Evolutionary conservation across 1,139 yeast species (phyloP).

Genomic region (Kodamaea fungicola): DNA sequence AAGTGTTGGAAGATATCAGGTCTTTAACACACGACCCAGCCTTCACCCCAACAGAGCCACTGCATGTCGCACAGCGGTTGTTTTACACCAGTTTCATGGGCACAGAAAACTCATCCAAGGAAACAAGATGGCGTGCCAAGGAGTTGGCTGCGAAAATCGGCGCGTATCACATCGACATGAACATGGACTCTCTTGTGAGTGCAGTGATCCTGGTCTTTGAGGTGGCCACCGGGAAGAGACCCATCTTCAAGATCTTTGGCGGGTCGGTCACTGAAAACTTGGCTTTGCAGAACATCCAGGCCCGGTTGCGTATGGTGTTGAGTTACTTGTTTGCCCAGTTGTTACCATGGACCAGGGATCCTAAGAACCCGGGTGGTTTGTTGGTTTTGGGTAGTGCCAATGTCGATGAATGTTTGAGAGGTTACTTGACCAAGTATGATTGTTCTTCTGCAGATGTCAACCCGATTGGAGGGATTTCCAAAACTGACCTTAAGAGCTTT

Average conservation of each 20-base stretch:
- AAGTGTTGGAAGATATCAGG: conserved; percentile 74
- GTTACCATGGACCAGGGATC: conserved; percentile 83
- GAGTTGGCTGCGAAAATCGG: conserved; percentile 74
- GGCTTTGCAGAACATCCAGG: conserved; percentile 94
- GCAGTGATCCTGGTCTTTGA: conserved; percentile 77
- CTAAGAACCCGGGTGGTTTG: conserved; percentile 66
- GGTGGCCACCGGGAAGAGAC: conserved; percentile 84
- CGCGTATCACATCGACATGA: conserved; percentile 84
- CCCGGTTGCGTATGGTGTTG: conserved; percentile 90
- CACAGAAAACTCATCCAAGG: conserved; percentile 83
- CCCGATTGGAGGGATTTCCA: conserved; percentile 96
- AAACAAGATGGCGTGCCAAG: conserved; percentile 83
- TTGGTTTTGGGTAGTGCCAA: conserved; percentile 93
- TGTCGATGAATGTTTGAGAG: conserved; percentile 96
- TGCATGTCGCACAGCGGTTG: conserved; percentile 67
- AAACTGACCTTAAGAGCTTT: conserved; percentile 83
- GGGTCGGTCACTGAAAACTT: conserved; percentile 88
- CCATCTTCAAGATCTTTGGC: conserved; percentile 87
- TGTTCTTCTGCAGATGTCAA: conserved; percentile 96
- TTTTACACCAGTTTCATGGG: conserved; percentile 97
- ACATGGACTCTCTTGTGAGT: conserved; percentile 80
- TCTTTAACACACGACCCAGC: conserved; percentile 51
- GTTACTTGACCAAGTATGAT: conserved; percentile 93
- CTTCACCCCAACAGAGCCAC: conserved; percentile 71
- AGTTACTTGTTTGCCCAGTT: conserved; percentile 91